Conservation (phyloP, 2,329 filamentous ascomycete genomes). For the Exserohilum turcica region DNA sequence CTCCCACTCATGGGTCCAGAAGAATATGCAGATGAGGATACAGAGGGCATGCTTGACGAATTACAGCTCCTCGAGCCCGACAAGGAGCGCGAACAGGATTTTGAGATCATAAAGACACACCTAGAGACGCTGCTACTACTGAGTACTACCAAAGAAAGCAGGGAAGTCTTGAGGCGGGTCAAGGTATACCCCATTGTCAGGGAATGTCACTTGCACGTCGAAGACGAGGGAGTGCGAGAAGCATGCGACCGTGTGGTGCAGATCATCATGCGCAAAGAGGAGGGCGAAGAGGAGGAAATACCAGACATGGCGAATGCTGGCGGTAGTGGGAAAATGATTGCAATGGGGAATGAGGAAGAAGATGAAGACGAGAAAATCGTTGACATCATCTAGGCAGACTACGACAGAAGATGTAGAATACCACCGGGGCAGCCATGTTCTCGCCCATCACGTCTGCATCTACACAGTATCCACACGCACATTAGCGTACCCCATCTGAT, state of each 20-base stretch:
- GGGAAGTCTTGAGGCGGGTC: constrained; percentile 73
- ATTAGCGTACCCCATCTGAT: constrained; percentile 8
- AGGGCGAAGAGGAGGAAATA: constrained; percentile 57
- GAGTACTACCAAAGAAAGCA: constrained; percentile 75
- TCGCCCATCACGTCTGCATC: not conserved
- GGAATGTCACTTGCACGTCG: constrained; percentile 78
- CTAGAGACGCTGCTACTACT: constrained; percentile 85
- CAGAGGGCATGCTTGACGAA: constrained; percentile 83
- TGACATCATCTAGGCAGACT: constrained; percentile 32
- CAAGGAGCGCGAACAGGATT: constrained; percentile 81
- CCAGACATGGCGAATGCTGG: constrained; percentile 28
- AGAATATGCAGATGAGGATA: constrained; percentile 86
- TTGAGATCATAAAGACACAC: constrained; percentile 80
- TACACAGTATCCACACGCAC: not conserved
- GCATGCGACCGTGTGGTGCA: constrained; percentile 90
- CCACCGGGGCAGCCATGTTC: not conserved
- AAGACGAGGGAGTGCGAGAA: constrained; percentile 80
- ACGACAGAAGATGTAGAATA: not conserved
- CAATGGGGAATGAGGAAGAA: constrained; percentile 37
- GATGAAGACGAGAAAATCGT: constrained; percentile 47
- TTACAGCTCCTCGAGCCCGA: constrained; percentile 87
- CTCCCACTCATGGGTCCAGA: constrained; percentile 87
- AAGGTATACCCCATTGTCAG: constrained; percentile 89
- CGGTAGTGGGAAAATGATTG: constrained; percentile 34
- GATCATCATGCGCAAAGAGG: constrained; percentile 81